Conservation (phyloP, 805 yeast species). For the Wickerhamomyces subpelliculosus region DNA sequence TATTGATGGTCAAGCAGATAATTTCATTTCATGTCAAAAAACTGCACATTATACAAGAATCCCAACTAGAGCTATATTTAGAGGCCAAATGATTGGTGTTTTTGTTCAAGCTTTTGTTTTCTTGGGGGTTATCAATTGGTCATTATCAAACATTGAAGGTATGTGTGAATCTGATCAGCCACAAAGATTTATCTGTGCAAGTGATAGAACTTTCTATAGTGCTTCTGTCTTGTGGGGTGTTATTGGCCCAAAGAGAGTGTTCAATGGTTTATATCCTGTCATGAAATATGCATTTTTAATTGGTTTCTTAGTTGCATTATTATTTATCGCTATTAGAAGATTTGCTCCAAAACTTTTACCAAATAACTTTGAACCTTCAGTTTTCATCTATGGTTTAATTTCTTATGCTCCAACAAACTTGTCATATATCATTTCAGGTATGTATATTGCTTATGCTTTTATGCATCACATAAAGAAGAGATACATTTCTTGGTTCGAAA, state of each 20-base stretch:
- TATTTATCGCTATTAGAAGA: slow-evolving; percentile 23
- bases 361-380: slow-evolving; percentile 39
- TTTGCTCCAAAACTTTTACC: slow-evolving; percentile 12
- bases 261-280: slow-evolving; percentile 48
- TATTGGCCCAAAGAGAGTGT: slow-evolving; percentile 46
- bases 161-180: slow-evolving; percentile 26
- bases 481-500: slow-evolving; percentile 44
- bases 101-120: slow-evolving; percentile 19
- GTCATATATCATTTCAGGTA: slow-evolving; percentile 26
- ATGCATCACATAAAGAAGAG: slow-evolving; percentile 34
- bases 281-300: slow-evolving; percentile 57
- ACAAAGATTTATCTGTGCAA: slow-evolving; percentile 34
- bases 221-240: slow-evolving; percentile 38
- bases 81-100: slow-evolving; percentile 30
- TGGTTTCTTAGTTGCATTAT: slow-evolving; percentile 34
- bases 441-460: slow-evolving; percentile 29
- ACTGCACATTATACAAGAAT: slow-evolving; percentile 49
- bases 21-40: slow-evolving; percentile 48
- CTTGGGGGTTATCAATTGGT: slow-evolving; percentile 24
- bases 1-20: slow-evolving; percentile 54
- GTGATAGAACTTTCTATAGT: slow-evolving; percentile 28
- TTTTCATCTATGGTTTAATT: slow-evolving; percentile 43
- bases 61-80: slow-evolving; percentile 49
- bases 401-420: slow-evolving; percentile 45
- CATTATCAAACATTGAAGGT: slow-evolving; percentile 22